Evolutionary conservation across 352 stramenopile genomes (phyloP).

Genomic region (Pythium sp.): DNA sequence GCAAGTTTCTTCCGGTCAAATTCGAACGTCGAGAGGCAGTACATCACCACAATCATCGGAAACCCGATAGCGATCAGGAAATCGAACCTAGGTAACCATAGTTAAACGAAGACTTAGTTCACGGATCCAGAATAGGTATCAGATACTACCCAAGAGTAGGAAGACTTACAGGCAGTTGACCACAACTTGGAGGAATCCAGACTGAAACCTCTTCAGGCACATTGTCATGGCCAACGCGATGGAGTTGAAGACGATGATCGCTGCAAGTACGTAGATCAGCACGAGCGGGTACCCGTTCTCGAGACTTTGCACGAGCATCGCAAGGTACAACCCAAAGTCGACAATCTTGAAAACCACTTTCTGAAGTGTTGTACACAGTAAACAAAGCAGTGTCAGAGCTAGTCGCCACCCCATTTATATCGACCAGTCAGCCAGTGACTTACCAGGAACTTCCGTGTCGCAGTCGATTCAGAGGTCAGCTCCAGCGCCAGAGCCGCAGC

Average conservation of each 20-base stretch:
- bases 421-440: neutral
- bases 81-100: neutral
- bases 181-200: neutral
- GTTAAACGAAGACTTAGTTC: too few relatives aligned
- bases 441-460: neutral
- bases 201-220: neutral
- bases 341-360: neutral
- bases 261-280: neutral
- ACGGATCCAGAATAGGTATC: too few relatives aligned
- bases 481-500: neutral
- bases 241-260: neutral
- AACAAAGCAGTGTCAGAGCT: too few relatives aligned
- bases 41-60: slow-evolving; percentile 26
- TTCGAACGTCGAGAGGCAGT: slow-evolving; percentile 25
- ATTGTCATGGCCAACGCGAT: neutral
- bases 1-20: slow-evolving; percentile 22
- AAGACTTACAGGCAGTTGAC: neutral
- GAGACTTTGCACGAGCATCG: neutral
- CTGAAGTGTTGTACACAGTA: neutral
- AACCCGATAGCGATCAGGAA: slow-evolving; percentile 29
- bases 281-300: neutral
- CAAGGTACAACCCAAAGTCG: neutral
- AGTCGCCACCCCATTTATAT: too few relatives aligned
- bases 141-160: too few relatives aligned
- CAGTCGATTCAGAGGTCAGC: neutral